Evolutionary conservation across 228 moss, liverwort and hornwort species (phyloP), one percentile per base, ranked within the genome.

Genomic region (Sphagnum fallax): DNA sequence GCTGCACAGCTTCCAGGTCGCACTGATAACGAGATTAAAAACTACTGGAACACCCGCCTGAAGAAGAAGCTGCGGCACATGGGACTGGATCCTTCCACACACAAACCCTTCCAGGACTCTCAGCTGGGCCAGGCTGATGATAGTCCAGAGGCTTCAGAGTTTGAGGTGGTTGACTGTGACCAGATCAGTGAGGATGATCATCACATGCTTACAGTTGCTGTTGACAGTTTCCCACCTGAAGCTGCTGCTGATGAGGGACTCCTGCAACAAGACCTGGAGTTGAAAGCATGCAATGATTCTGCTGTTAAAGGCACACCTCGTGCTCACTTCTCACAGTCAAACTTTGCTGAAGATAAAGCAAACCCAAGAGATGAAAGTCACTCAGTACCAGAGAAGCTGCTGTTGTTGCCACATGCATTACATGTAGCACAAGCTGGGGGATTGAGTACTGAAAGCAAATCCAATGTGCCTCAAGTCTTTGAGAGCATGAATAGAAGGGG

Each of bases 11-110:
- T 87, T 8, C 75, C 81, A 4, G 87, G 87, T 1, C 80, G 87
- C n/a, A 87, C 87, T 16, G 87, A 87, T 71, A 87, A 87, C 15
- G 87, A 87, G 11, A 87, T 87, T 0, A 87, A 87, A 48, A 87
- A 87, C 53, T 83, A 78, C 65, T 87, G 87, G 87, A 87, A 87
- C 50, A 87, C 87, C 65, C 72, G 83, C 6, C n/a, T 87, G 6
- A 87, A 87, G 70, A 87, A 83, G 74, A 80, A 78, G 5, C 75
- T 87, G 6, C 70, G 78, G 0, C 78, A 74, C 64, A 75, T 80
- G 32, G 83, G 83, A 0, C 60, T 87, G 1, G 83, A 87, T 66
- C 81, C 83, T 52, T 61, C 66, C 14, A 81, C 87, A 6, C 83
- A 87, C 76, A 59, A 78, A 61, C 87, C 87, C 0, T 11, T 83